Conservation (phyloP, 208 protist genomes). For the Polymyxa betae region DNA sequence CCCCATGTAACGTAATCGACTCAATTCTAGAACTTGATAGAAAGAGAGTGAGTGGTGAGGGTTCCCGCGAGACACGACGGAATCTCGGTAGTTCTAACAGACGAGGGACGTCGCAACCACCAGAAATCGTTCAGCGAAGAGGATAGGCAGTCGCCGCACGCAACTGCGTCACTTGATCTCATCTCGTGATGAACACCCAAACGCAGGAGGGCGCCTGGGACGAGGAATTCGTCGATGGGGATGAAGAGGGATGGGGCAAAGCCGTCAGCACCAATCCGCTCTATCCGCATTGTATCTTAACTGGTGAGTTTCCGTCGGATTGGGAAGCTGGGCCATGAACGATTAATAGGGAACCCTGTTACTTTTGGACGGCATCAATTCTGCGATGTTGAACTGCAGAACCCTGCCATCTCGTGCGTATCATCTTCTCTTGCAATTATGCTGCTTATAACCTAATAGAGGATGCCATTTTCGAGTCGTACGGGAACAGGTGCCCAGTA, state of each 20-base stretch:
- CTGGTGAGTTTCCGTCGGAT: background rate
- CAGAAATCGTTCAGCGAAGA: no score
- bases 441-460: background rate
- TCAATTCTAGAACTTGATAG: no score
- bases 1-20: no score
- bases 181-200: no score
- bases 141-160: no score
- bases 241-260: background rate
- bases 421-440: background rate
- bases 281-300: slow-evolving; percentile 12
- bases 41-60: no score
- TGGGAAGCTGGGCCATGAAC: background rate
- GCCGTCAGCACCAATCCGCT: slow-evolving; percentile 16
- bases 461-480: slow-evolving; percentile 27
- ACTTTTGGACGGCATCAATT: slow-evolving; percentile 18
- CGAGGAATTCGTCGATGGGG: background rate
- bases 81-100: no score
- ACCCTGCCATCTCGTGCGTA: slow-evolving; percentile 48
- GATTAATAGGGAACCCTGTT: background rate
- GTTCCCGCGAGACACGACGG: no score
- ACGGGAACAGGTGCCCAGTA: background rate
- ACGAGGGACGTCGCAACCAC: no score
- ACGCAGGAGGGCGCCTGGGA: slow-evolving; percentile 32
- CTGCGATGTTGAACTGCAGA: slow-evolving; percentile 38
- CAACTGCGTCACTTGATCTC: no score